Conservation (phyloP, 1,139 yeast genomes). For the Suhomyces kunorum region DNA sequence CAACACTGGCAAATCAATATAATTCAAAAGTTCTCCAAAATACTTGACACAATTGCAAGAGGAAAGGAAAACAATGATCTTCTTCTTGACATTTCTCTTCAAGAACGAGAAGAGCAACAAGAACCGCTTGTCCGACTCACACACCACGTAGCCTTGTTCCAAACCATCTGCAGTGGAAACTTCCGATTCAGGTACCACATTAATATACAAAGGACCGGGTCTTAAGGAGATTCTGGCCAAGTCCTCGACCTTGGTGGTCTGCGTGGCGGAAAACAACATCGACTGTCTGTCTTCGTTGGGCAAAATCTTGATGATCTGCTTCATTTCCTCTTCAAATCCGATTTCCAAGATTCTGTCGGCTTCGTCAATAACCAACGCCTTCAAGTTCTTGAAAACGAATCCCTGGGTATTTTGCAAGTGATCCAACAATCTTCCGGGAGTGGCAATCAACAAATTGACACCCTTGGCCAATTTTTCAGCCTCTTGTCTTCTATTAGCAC, state of each 20-base stretch:
- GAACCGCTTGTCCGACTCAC: constrained; percentile 95
- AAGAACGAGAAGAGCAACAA: constrained; percentile 86
- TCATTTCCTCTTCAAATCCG: constrained; percentile 98
- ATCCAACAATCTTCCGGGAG: constrained; percentile 96
- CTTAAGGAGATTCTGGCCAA: constrained; percentile 93
- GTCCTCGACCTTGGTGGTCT: constrained; percentile 97
- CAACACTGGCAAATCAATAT: constrained; percentile 92
- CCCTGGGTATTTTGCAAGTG: constrained; percentile 96
- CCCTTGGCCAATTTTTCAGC: constrained; percentile 94
- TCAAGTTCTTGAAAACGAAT: constrained; percentile 89
- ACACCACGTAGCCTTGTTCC: constrained; percentile 97
- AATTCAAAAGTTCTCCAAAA: constrained; percentile 90
- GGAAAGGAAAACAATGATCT: constrained; percentile 88
- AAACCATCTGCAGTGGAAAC: constrained; percentile 93
- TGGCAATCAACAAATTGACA: constrained; percentile 89
- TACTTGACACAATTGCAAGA: constrained; percentile 97
- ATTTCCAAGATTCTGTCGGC: constrained; percentile 96
- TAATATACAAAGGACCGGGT: constrained; percentile 93
- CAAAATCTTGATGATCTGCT: constrained; percentile 87
- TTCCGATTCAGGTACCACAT: constrained; percentile 82
- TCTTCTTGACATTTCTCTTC: constrained; percentile 87
- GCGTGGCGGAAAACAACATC: constrained; percentile 97
- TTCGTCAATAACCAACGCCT: constrained; percentile 92
- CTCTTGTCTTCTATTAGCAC: constrained; percentile 96
- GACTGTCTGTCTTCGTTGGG: constrained; percentile 95